phyloP scores from a whole-genome alignment of 306 rosid genomes.

The Vicia faba region DNA sequence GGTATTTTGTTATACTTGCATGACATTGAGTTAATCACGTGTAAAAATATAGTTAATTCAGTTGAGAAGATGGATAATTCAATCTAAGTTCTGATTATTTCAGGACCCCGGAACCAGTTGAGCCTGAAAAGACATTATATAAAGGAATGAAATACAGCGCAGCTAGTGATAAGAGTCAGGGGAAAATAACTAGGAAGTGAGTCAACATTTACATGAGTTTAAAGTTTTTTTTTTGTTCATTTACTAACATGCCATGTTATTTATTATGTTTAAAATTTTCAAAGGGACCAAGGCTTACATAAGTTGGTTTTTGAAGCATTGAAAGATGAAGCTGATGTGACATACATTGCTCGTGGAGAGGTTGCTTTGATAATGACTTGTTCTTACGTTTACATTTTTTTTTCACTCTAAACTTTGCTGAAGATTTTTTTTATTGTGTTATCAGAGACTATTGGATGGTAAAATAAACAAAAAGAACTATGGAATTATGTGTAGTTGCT shows the following conservation, averaged over 20 bases:
- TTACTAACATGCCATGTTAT: background rate
- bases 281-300: conserved; percentile 74
- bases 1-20: conserved; percentile 17
- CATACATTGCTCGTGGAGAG: conserved; percentile 65
- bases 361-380: conserved; percentile 35
- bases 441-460: conserved; percentile 61
- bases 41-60: too few relatives aligned
- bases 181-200: conserved; percentile 68
- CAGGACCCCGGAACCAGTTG: conserved; percentile 45
- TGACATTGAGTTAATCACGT: too few relatives aligned
- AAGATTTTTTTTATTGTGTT: conserved; percentile 15
- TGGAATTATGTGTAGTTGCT: conserved; percentile 68
- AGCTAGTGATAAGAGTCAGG: conserved; percentile 48
- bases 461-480: conserved; percentile 48
- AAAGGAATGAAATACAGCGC: conserved; percentile 46
- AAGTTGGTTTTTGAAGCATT: conserved; percentile 69
- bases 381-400: background rate
- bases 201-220: conserved; percentile 9
- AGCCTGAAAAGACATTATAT: conserved; percentile 32
- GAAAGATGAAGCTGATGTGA: conserved; percentile 67
- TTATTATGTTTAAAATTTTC: conserved; percentile 13
- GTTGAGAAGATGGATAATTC: background rate
- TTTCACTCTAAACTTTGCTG: conserved; percentile 20
- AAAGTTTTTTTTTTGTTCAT: background rate
- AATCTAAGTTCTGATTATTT: background rate